Percentiles rank a stretch among this genome's conserved stretches.
Conservation (phyloP, 257 asterid genomes). For the Fraxinus anomala region DNA sequence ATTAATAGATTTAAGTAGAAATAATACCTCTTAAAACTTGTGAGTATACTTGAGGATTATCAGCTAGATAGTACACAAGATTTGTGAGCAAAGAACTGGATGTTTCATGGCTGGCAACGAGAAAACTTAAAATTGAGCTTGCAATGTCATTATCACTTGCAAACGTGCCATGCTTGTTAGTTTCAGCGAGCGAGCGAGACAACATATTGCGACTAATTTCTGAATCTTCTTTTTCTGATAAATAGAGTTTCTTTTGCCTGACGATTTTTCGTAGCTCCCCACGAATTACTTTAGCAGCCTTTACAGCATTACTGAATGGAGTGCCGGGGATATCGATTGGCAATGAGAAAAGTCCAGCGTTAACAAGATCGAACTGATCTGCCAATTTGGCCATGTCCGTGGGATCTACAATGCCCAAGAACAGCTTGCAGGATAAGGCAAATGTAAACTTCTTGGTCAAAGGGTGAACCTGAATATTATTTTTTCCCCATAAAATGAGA, state of each 20-base stretch:
- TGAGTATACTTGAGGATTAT: neutral
- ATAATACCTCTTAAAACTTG: neutral
- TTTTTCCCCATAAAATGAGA: too few relatives aligned
- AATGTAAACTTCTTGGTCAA: neutral
- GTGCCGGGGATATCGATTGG: neutral
- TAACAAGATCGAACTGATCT: neutral
- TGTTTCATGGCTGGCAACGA: neutral
- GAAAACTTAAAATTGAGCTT: neutral
- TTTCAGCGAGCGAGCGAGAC: neutral
- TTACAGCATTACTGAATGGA: neutral
- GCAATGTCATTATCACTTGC: neutral
- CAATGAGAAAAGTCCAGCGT: neutral
- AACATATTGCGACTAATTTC: neutral
- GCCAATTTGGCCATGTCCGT: neutral
- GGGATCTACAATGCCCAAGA: conserved; percentile 11
- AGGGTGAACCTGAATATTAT: neutral
- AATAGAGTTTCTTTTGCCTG: neutral
- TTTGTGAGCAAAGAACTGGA: neutral
- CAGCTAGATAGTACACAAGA: neutral
- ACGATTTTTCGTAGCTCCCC: conserved; percentile 1
- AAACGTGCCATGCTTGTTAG: neutral
- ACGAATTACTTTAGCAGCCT: neutral
- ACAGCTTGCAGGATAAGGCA: conserved; percentile 7
- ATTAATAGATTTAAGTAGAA: too few relatives aligned
- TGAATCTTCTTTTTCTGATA: too few relatives aligned